These are phyloP conservation scores for Erodium moschatum DNA, from an alignment of 441 rosid species.

Conservation along the genomic window DNA sequence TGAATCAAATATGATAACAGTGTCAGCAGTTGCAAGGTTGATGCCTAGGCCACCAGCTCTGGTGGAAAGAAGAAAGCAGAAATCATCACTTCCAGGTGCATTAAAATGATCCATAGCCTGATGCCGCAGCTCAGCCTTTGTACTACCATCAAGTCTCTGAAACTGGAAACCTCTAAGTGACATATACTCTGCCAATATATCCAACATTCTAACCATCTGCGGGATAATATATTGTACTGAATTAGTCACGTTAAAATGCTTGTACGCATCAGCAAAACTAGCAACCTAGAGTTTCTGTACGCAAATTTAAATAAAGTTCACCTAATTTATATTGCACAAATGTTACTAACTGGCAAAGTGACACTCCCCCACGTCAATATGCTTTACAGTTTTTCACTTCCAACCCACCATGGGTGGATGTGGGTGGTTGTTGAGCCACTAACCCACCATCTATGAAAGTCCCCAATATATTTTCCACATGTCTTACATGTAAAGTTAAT, in stretches of 20 bases:
- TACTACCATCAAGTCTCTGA: slow-evolving; percentile 99
- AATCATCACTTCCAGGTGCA: slow-evolving; percentile 98
- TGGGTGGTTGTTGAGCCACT: too few relatives aligned
- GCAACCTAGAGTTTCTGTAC: not conserved
- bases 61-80: slow-evolving; percentile 97
- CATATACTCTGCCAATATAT: slow-evolving; percentile 87
- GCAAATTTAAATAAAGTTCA: not conserved
- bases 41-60: slow-evolving; percentile 99
- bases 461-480: not conserved
- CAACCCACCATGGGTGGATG: not conserved
- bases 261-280: not conserved
- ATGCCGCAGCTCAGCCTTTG: slow-evolving; percentile 93
- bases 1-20: slow-evolving; percentile 98
- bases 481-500: not conserved
- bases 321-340: not conserved
- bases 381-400: not conserved
- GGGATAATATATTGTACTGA: not conserved
- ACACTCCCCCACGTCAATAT: not conserved
- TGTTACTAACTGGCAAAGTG: not conserved
- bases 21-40: slow-evolving; percentile 97
- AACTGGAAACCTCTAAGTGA: slow-evolving; percentile 86
- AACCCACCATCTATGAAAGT: not conserved
- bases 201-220: slow-evolving; percentile 99
- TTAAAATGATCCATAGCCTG: slow-evolving; percentile 99
- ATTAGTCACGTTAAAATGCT: too few relatives aligned